A percentile compares a stretch with the other conserved stretches of the same genome.
Evolutionary conservation across 2,329 filamentous ascomycete species (phyloP).

Genomic region (Zymoseptoria brevis): DNA sequence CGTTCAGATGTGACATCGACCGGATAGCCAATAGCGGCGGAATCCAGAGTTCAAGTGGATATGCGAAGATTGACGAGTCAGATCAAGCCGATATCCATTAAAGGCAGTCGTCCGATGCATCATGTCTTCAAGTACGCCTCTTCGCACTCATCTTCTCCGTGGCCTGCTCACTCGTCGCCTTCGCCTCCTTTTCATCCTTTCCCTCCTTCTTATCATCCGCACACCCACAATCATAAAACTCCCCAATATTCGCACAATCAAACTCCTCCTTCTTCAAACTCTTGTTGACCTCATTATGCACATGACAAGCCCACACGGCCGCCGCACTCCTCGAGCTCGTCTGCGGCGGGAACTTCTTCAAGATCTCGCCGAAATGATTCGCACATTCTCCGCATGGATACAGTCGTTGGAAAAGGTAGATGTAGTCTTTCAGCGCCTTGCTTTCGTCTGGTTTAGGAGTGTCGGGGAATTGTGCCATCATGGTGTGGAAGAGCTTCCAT

Average conservation of each 20-base stretch:
- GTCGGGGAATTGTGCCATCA: slow-evolving; percentile 58
- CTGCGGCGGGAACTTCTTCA: slow-evolving; percentile 57
- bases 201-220: slow-evolving; percentile 42
- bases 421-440: slow-evolving; percentile 51
- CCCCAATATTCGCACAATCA: slow-evolving; percentile 57
- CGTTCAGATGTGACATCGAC: background rate
- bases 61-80: background rate
- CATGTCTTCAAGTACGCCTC: slow-evolving; percentile 23
- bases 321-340: slow-evolving; percentile 53
- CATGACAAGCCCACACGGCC: slow-evolving; percentile 59
- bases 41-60: background rate
- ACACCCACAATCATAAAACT: slow-evolving; percentile 61
- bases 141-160: slow-evolving; percentile 24
- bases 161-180: slow-evolving; percentile 20
- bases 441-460: slow-evolving; percentile 54
- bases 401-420: slow-evolving; percentile 56
- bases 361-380: slow-evolving; percentile 52
- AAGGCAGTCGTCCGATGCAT: slow-evolving; percentile 4
- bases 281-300: slow-evolving; percentile 60
- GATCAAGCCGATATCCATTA: background rate
- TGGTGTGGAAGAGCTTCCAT: slow-evolving; percentile 60
- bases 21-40: background rate
- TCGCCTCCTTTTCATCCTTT: slow-evolving; percentile 7
- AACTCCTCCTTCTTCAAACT: slow-evolving; percentile 54
- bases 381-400: slow-evolving; percentile 63